Base-by-base conservation (phyloP, 306 rosid species). In the Castanea sativa region DNA sequence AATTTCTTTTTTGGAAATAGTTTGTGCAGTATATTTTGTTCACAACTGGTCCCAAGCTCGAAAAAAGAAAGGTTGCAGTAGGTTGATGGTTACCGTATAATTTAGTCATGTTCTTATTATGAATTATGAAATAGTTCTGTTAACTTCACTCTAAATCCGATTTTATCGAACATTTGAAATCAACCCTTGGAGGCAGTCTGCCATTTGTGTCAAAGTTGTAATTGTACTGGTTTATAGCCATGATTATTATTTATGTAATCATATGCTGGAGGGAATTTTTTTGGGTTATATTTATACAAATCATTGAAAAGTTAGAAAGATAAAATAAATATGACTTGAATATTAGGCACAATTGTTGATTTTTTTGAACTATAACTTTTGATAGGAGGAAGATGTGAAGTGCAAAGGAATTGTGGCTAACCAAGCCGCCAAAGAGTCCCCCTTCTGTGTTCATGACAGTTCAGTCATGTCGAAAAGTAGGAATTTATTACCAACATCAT, bases 381-480 rank as follows among this genome's bases (percentile, higher is more conserved):
- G 68, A 56, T 80, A 95, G 99, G 92, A 77, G 86, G 90, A 82
- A 78, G 87, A 74, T 69, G 74, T 79, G 57, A 7, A n/a, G 63
- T 67, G 68, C 51, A 85, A 79, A 67, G 82, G 73, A 78, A 81
- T 78, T 35, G 27, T 71, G 18, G 71, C 78, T 49, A 81, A 76
- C 79, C 77, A 79, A 80, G 83, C 61, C 52, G 67, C 52, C 18
- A 76, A 80, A 32, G 90, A 85, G 75, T 55, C 87, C 4, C 52
- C 76, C 63, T 78, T 79, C 67, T 79, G 51, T 71, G 78, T 83
- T 33, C 79, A 23, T 67, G 86, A 85, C 84, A 86, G 88, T 73
- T n/a, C 82, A 32, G 90, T 85, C 73, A 69, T 79, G 82, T 65
- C 38, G 5, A 85, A 86, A 77, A 82, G 61, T 32, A 88, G 78